phyloP scores from a whole-genome alignment of 2,329 filamentous ascomycete genomes.

The Celoporthe dispersa region DNA sequence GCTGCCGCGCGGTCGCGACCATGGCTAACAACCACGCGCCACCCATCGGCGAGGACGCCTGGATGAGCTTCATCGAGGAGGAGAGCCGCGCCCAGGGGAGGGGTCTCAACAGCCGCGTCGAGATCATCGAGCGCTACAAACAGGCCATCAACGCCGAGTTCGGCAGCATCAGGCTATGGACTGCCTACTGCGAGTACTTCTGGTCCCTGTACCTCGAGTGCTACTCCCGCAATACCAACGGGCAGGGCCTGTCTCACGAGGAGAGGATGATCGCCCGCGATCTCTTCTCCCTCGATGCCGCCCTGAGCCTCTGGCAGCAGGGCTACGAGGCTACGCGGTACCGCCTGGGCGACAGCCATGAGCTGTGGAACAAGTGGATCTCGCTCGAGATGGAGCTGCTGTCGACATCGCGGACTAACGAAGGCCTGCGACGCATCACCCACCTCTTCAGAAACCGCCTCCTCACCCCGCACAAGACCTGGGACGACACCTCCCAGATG shows the following conservation, averaged over 20 bases:
- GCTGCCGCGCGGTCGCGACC: slow-evolving; percentile 30
- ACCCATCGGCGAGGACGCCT: slow-evolving; percentile 76
- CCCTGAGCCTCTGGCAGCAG: slow-evolving; percentile 72
- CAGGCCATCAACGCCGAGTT: slow-evolving; percentile 73
- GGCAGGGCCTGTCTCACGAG: slow-evolving; percentile 65
- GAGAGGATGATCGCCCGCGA: slow-evolving; percentile 72
- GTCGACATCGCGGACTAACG: slow-evolving; percentile 55
- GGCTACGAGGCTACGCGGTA: slow-evolving; percentile 74
- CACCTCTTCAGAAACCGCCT: slow-evolving; percentile 73
- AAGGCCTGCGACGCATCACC: slow-evolving; percentile 67
- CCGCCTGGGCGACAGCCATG: slow-evolving; percentile 75
- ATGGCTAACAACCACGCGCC: slow-evolving; percentile 43
- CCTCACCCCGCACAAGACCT: slow-evolving; percentile 72
- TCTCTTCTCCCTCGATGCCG: slow-evolving; percentile 69
- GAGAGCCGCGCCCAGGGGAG: slow-evolving; percentile 60
- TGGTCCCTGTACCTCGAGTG: slow-evolving; percentile 71
- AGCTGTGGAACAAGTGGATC: slow-evolving; percentile 80
- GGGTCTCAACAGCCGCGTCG: slow-evolving; percentile 69
- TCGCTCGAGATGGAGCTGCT: slow-evolving; percentile 73
- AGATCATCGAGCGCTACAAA: slow-evolving; percentile 73
- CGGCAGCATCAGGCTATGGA: slow-evolving; percentile 75
- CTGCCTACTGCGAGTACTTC: slow-evolving; percentile 78
- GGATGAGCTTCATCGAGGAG: slow-evolving; percentile 78
- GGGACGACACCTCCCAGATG: slow-evolving; percentile 74
- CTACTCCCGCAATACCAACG: slow-evolving; percentile 51